Evolutionary conservation across 2,329 filamentous ascomycete genomes (phyloP), one percentile per base, ranked within the genome.

Genomic region (Calonectria pteridis): DNA sequence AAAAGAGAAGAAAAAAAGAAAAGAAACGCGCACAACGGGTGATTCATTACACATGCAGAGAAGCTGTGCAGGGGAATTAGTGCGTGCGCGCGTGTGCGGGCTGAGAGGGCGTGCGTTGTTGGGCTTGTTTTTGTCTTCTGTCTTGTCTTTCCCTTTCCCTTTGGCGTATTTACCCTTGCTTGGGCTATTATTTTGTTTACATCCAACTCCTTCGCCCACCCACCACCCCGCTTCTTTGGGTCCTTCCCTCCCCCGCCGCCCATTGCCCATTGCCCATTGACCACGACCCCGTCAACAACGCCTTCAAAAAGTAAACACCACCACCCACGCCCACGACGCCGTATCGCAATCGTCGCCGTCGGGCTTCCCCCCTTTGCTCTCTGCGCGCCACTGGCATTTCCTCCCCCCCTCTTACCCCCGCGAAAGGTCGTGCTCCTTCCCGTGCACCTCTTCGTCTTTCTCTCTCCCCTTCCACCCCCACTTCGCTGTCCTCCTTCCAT

Each of bases 161-260:
- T 46, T 46, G 40, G 26, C 67, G 63, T 73, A 73, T 69, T 73
- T 69, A 73, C 71, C 51, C 64, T 69, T n/a, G 49, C 64, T 69
- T 35, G 6, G 33, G n/a, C n/a, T n/a, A n/a, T n/a, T 5, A 55
- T 64, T 69, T 80, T 80, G 78, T 80, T 80, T 80, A 80, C 78
- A 64, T 75, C 71, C 72, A 69, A 68, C 67, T 73, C 59, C 68
- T 70, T 75, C 40, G 51, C 40, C 49, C 51, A 31, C 51, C 67
- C 66, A 37, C 73, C 58, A 37, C 73, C 58, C 62, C 59, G 59
- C 53, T 67, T 66, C 53, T 33, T 28, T 53, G 55, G 71, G 75
- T 51, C 69, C 74, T 72, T 72, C 69, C 73, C 66, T 46, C 33
- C 51, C 23, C 31, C 23, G 67, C 67, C 69, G 33, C 55, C 59